Base-by-base conservation (phyloP, 495 filamentous ascomycete genomes). In the Monascus purpureus region DNA sequence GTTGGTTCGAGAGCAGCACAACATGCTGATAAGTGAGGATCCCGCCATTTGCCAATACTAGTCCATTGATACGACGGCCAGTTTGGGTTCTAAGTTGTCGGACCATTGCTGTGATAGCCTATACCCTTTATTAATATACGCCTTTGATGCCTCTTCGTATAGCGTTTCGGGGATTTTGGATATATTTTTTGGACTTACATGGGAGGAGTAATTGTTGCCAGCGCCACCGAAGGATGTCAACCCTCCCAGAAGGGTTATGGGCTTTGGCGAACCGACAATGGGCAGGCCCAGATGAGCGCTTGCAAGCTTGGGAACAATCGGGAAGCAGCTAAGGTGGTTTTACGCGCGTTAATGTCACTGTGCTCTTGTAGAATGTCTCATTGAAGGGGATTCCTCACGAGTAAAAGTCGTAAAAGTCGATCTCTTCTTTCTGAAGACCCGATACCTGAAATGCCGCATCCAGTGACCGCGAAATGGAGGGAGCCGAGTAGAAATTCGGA, bases 131-230 rank as follows among this genome's bases (percentile, higher is more conserved):
- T n/a, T n/a, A n/a, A n/a, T n/a, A n/a, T n/a, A n/a, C n/a, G n/a
- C n/a, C n/a, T n/a, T n/a, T n/a, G n/a, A n/a, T n/a, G n/a, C n/a
- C n/a, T n/a, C n/a, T n/a, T n/a, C n/a, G 11, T 8, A 8, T 37
- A 29, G 13, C 27, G 13, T 31, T 9, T 15, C 3, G 12, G 13
- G 14, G 23, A 25, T 28, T 23, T 8, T 12, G 9, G 6, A 30
- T 20, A 47, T 41, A 13, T 22, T 22, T 22, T 9, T 5, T 22
- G 9, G 9, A 1, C 44, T 26, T 45, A 67, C 70, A 53, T 74
- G 70, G 62, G 72, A 67, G 4, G 65, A 69, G 37, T 74, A 74
- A 28, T 74, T 74, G 41, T 74, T 74, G 0, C 70, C 70, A 13
- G 70, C 68, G 0, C 70, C 70, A 3, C 70, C 70, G 33, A 74